Base-by-base conservation (phyloP, 805 yeast species). In the Tetrapisispora arboricola region DNA sequence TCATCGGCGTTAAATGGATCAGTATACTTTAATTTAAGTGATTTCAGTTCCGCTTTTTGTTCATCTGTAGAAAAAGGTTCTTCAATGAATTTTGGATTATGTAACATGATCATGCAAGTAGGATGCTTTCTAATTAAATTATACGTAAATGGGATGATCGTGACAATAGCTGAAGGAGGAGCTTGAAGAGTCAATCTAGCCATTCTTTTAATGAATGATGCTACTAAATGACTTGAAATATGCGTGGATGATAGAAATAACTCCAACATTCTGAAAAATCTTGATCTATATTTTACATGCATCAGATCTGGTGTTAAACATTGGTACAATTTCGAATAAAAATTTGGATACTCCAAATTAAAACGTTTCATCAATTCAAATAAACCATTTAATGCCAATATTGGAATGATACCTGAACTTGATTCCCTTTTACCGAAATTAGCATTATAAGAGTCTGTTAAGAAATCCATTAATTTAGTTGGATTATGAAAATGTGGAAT, bases 331-430 rank as follows among this genome's bases (percentile, higher is more conserved):
- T 90, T 88, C 36, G 70, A 62, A 65, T 78, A 90, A 56, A 90
- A 92, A 46, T 86, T 80, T 15, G 97, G 96, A 59, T 90, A 90
- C 55, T 90, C 97, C 51, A 90, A 69, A 57, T 88, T 88, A 60
- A 76, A 77, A 42, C 71, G 69, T 53, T 75, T 84, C 79, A 90
- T 90, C 44, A 90, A 68, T 53, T 78, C 86, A 63, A 86, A 90
- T 39, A 90, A 67, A 10, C 96, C 94, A 60, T 87, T 90, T 51
- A 90, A 70, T 2, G 97, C 80, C 40, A 92, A 64, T 33, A 90
- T 75, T 15, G 88, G 81, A 12, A 80, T 67, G 6, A 80, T 70
- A 4, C 76, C 78, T 10, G 31, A 17, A n/a, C 26, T 40, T 11
- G 15, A 18, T 28, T 21, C 38, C 10, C 12, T 33, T 13, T 39